Base-by-base conservation (phyloP, 2,329 filamentous ascomycete species). In the Calcarisporium arbuscula region DNA sequence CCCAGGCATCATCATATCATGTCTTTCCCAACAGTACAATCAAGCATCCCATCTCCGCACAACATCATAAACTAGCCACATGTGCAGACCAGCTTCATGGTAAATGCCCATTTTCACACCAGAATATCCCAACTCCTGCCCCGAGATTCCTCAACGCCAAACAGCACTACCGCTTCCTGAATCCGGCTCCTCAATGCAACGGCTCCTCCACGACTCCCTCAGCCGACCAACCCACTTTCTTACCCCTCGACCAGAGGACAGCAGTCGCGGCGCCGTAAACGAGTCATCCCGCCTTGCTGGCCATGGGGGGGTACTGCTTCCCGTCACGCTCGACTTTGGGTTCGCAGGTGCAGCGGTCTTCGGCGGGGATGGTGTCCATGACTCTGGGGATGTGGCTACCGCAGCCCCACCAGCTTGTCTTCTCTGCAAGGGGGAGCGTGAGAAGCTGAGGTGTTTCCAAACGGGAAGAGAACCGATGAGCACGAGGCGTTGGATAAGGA, bases 271-370 rank as follows among this genome's bases (percentile, higher is more conserved):
- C 50, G 32, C 36, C 35, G 20, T 17, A 14, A 19, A 57, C 41
- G n/a, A 59, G 53, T 68, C 64, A 68, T 38, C 48, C 50, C 27
- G 61, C 52, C 46, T 56, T 53, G 23, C 56, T 60, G 5, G 68
- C 77, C 70, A 74, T 80, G 19, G 80, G 79, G 39, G 80, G 80
- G 50, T 83, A 85, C 50, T 69, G 49, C 49, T 72, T 74, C 29
- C 77, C 78, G 36, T 74, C 69, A 26, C 66, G 64, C 50, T 77
- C 70, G 42, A 83, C 64, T 52, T 74, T 73, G 19, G 81, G 80
- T 47, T 70, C 64, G 53, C 82, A 87, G 17, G 62, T 65, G 64
- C 82, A 87, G 60, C 80, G 73, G 26, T 84, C 66, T 6, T 64
- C 57, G 22, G 65, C 60, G 5, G 77, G 68, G 28, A 85, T 55